These are phyloP conservation scores for Globisporangium camurandrum DNA, from an alignment of 352 stramenopile genomes.

Conservation along the genomic window DNA sequence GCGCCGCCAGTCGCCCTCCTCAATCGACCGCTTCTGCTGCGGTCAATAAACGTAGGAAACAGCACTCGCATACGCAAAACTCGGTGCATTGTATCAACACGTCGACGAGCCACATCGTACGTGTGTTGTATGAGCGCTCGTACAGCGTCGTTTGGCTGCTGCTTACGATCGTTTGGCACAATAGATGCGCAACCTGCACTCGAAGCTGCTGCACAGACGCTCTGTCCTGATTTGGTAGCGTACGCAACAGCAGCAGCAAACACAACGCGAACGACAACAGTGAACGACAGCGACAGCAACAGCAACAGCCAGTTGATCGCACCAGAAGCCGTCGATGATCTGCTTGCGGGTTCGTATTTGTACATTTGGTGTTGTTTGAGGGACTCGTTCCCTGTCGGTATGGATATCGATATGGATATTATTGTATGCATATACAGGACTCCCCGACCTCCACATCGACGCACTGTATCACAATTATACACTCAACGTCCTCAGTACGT, in stretches of 20 bases:
- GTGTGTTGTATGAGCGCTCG: no score
- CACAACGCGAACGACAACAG: background rate
- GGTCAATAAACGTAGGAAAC: conserved; percentile 18
- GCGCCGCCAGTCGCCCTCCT: no score
- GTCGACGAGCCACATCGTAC: conserved; percentile 62
- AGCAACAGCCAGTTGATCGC: no score
- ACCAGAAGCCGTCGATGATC: conserved; percentile 9
- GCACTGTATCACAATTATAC: no score
- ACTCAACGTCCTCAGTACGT: conserved; percentile 14
- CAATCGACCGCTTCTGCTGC: background rate
- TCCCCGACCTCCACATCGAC: conserved; percentile 15
- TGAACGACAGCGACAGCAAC: no score
- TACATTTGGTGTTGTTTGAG: background rate
- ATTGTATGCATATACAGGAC: conserved; percentile 4
- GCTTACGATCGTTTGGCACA: no score
- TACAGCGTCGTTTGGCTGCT: no score
- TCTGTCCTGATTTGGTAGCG: conserved; percentile 31
- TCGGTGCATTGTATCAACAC: conserved; percentile 39
- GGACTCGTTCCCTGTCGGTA: background rate
- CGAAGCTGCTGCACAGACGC: conserved; percentile 26
- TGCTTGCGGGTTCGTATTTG: conserved; percentile 1
- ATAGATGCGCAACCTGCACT: conserved; percentile 52
- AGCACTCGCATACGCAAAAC: conserved; percentile 23
- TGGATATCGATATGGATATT: background rate
- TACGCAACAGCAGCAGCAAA: conserved; percentile 15